Evolutionary conservation across 116 monocot genomes (phyloP).

Genomic region (Thalassia testudinum): DNA sequence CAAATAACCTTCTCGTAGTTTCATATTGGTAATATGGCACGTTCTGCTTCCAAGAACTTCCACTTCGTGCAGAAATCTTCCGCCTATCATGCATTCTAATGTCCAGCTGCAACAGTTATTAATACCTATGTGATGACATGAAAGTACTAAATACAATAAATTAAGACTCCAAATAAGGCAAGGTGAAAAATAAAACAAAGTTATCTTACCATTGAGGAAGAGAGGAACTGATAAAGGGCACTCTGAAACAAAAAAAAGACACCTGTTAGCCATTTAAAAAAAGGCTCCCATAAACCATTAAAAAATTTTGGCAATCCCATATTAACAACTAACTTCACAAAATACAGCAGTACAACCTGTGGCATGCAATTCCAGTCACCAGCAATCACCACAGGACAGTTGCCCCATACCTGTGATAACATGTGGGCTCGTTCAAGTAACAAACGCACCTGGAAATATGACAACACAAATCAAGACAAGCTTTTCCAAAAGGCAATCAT

Average conservation of each 20-base stretch:
- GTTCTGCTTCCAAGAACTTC: slow-evolving; percentile 2
- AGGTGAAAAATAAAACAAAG: not conserved
- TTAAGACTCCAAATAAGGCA: not conserved
- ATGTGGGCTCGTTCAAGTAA: slow-evolving; percentile 32
- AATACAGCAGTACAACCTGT: slow-evolving; percentile 16
- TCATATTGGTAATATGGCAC: not conserved
- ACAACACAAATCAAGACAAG: too few relatives aligned
- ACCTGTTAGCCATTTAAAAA: not conserved
- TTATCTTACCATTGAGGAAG: slow-evolving; percentile 31
- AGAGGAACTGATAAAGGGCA: slow-evolving; percentile 43
- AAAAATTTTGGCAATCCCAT: not conserved
- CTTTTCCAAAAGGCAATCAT: too few relatives aligned
- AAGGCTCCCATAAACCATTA: not conserved
- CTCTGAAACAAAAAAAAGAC: slow-evolving; percentile 21
- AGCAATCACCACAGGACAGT: slow-evolving; percentile 34
- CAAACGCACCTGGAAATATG: slow-evolving; percentile 28
- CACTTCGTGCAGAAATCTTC: slow-evolving; percentile 38
- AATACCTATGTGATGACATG: too few relatives aligned
- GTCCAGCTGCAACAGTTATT: slow-evolving; percentile 27
- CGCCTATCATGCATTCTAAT: slow-evolving; percentile 34
- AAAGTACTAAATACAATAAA: too few relatives aligned
- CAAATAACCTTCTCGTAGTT: not conserved
- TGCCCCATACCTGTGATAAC: slow-evolving; percentile 28
- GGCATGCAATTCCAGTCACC: slow-evolving; percentile 61
- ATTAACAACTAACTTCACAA: too few relatives aligned